A percentile compares a stretch with the other conserved stretches of the same genome.
phyloP scores from a whole-genome alignment of 495 filamentous ascomycete species.

The Aspergillus asperescens region DNA sequence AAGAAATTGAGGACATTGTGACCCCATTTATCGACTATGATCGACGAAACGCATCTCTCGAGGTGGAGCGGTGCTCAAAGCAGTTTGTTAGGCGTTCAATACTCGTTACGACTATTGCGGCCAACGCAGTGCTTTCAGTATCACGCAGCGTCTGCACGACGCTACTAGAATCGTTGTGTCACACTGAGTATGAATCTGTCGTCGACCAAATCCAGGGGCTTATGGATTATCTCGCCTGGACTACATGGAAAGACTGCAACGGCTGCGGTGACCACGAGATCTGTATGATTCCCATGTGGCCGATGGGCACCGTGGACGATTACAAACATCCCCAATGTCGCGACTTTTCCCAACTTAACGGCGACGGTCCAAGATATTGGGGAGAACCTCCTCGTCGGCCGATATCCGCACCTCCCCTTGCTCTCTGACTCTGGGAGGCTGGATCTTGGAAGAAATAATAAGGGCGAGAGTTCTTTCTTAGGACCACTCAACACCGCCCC shows the following conservation, averaged over 20 bases:
- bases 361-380: constrained; percentile 37
- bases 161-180: constrained; percentile 37
- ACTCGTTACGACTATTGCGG: constrained; percentile 20
- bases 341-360: constrained; percentile 23
- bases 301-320: constrained; percentile 50
- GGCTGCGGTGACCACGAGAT: constrained; percentile 52
- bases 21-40: constrained; percentile 48
- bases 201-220: constrained; percentile 33
- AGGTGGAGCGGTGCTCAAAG: constrained; percentile 43
- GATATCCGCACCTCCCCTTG: background rate
- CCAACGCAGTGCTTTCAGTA: constrained; percentile 44
- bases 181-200: constrained; percentile 22
- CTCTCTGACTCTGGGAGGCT: background rate
- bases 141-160: constrained; percentile 46
- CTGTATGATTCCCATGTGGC: constrained; percentile 67
- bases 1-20: constrained; percentile 43
- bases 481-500: too few species aligned
- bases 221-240: constrained; percentile 52
- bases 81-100: constrained; percentile 40
- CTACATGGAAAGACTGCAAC: constrained; percentile 56
- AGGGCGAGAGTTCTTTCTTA: background rate
- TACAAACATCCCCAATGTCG: constrained; percentile 48
- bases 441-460: too few species aligned
- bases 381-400: constrained; percentile 9
- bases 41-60: constrained; percentile 27